phyloP scores from a whole-genome alignment of 2,329 filamentous ascomycete genomes.

The Zalaria sp. region DNA sequence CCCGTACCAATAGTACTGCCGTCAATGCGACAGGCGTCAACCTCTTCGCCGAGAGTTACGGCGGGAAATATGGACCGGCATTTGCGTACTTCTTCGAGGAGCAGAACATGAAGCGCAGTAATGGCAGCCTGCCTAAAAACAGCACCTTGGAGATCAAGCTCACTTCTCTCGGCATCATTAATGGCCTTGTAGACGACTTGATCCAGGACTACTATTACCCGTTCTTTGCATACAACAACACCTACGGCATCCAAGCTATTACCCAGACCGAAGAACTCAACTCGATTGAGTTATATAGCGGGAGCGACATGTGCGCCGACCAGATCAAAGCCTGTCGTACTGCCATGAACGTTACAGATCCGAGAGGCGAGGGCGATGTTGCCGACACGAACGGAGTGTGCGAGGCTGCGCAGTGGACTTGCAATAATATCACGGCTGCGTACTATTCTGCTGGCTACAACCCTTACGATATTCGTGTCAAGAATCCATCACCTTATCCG shows the following conservation, averaged over 20 bases:
- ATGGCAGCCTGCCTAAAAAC: conserved; percentile 34
- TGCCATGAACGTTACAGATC: conserved; percentile 16
- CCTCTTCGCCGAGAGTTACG: conserved; percentile 48
- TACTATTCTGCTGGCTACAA: conserved; percentile 15
- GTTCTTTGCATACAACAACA: conserved; percentile 47
- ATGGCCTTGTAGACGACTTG: conserved; percentile 54
- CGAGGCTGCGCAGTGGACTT: conserved; percentile 12
- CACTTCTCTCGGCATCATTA: conserved; percentile 52
- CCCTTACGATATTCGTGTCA: conserved; percentile 32
- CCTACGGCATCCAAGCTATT: conserved; percentile 48
- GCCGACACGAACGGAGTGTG: conserved; percentile 17
- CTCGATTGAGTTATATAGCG: conserved; percentile 29
- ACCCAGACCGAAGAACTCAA: conserved; percentile 35
- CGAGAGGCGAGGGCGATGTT: conserved; percentile 19
- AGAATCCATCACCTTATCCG: conserved; percentile 20
- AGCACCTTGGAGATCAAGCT: conserved; percentile 46
- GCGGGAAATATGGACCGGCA: conserved; percentile 52
- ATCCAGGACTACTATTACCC: conserved; percentile 46
- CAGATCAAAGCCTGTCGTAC: conserved; percentile 20
- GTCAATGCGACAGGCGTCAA: conserved; percentile 39
- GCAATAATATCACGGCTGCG: conserved; percentile 9
- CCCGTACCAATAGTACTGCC: conserved; percentile 19
- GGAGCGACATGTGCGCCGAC: conserved; percentile 37
- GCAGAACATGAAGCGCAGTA: conserved; percentile 45
- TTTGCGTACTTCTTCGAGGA: conserved; percentile 45